Evolutionary conservation across 371 early-diverging fungal genomes (phyloP), one percentile per base, ranked within the genome.

Genomic region (Zychaea mexicana): DNA sequence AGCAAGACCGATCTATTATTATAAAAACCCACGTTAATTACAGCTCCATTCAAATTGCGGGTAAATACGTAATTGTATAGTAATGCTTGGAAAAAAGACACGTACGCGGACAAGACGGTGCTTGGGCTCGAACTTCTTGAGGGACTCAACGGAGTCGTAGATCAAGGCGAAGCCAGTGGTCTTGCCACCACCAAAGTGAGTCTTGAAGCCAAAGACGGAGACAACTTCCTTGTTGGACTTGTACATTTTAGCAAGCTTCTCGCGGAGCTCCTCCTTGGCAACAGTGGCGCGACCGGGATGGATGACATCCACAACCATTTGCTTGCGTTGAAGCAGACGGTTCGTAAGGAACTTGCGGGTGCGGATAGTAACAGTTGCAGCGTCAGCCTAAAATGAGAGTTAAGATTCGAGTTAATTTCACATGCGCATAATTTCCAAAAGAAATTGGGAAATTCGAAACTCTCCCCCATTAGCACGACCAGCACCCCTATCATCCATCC

Each of bases 101-200:
- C 82, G 45, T 82, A 86, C 85, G 66, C 95, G 85, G 63, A 90
- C 90, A 64, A 96, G 90, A 73, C 98, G 90, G 92, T 92, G 93
- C 88, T 95, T 98, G 83, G 99, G 99, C 86, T 98, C 99, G 78
- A 98, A 94, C 91, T 96, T 96, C 93, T 96, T 96, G 77, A 93
- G 91, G 60, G 96, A 83, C 66, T 97, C 98, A 73, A 96, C 76
- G 68, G 88, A 85, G 85, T 98, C 98, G 91, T 98, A 98, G 88
- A 98, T 92, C 74, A 98, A 86, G 63, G 93, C 98, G 76, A 98
- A 98, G 67, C 99, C 98, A 74, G 97, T 96, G 64, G 96, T 91
- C 87, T 94, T 93, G 84, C 98, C 98, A 70, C 99, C 99, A 92
- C 99, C 99, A 82, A 96, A 98, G 69, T 82, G 86, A 72, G 97